Evolutionary conservation across 2,329 filamentous ascomycete genomes (phyloP).

Genomic region (Alternaria atra): DNA sequence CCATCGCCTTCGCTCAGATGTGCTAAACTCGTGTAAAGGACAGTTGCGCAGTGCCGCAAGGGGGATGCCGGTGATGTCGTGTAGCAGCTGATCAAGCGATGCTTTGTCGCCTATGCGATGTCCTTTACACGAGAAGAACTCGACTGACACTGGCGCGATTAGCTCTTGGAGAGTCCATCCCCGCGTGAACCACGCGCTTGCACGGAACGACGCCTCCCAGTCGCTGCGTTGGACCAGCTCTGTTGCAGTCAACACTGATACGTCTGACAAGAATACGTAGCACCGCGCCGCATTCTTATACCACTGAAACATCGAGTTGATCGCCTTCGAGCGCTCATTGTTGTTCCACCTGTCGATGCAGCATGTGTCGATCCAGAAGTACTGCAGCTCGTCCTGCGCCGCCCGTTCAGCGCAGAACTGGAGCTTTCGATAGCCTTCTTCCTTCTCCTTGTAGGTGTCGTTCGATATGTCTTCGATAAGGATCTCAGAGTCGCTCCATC

Average conservation of each 20-base stretch:
- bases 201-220: slow-evolving; percentile 25
- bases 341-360: slow-evolving; percentile 32
- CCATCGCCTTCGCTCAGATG: slow-evolving; percentile 26
- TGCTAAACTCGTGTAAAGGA: slow-evolving; percentile 30
- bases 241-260: slow-evolving; percentile 13
- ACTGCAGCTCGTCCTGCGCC: slow-evolving; percentile 29
- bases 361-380: slow-evolving; percentile 35
- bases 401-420: slow-evolving; percentile 30
- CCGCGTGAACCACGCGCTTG: slow-evolving; percentile 14
- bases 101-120: slow-evolving; percentile 19
- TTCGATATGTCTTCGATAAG: slow-evolving; percentile 34
- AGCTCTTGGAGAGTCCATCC: slow-evolving; percentile 4
- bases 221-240: slow-evolving; percentile 3
- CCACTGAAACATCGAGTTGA: slow-evolving; percentile 21
- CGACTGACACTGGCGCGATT: slow-evolving; percentile 20
- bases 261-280: slow-evolving; percentile 32
- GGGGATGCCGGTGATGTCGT: slow-evolving; percentile 26
- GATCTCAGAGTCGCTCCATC: slow-evolving; percentile 43
- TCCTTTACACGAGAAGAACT: slow-evolving; percentile 27
- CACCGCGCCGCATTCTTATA: slow-evolving; percentile 27
- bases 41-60: slow-evolving; percentile 20
- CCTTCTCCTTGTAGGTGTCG: slow-evolving; percentile 17
- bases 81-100: slow-evolving; percentile 21
- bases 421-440: slow-evolving; percentile 28
- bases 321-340: slow-evolving; percentile 21